Percentiles rank a stretch among this genome's conserved stretches.
These are phyloP conservation scores for Gossypium trilobum DNA, from an alignment of 441 rosid genomes.

Conservation along the genomic window DNA sequence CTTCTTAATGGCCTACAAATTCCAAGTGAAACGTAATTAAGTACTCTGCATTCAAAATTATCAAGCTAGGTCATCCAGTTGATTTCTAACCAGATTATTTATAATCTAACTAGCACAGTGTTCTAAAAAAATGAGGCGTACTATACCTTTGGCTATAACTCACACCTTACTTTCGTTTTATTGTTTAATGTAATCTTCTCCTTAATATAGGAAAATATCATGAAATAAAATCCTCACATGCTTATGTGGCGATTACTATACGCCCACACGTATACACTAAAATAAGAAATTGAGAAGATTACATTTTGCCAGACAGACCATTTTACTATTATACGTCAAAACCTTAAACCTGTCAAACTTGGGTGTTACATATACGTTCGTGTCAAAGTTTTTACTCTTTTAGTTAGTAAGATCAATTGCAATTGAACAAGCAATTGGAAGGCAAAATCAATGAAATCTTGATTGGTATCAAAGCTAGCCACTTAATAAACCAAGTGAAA, in stretches of 20 bases:
- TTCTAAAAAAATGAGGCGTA: background rate
- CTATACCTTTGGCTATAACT: background rate
- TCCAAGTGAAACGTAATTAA: background rate
- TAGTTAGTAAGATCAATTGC: background rate
- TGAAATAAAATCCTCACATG: background rate
- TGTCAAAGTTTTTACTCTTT: background rate
- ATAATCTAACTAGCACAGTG: too few relatives aligned
- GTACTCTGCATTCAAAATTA: background rate
- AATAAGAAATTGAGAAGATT: background rate
- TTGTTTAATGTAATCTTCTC: background rate
- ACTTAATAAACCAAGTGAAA: background rate
- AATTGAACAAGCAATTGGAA: background rate
- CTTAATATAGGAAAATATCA: background rate
- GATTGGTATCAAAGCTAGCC: background rate
- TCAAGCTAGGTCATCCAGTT: background rate
- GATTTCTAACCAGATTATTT: background rate
- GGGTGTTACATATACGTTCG: background rate
- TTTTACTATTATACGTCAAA: too few relatives aligned
- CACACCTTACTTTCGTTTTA: background rate
- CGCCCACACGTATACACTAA: background rate
- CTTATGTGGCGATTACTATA: background rate
- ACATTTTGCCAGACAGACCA: background rate
- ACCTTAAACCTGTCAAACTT: background rate
- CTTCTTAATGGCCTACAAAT: background rate
- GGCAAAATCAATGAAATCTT: background rate